Evolutionary conservation across 1,284 basidiomycete genomes (phyloP), one percentile per base, ranked within the genome.

Genomic region (Termitomyces sp.): DNA sequence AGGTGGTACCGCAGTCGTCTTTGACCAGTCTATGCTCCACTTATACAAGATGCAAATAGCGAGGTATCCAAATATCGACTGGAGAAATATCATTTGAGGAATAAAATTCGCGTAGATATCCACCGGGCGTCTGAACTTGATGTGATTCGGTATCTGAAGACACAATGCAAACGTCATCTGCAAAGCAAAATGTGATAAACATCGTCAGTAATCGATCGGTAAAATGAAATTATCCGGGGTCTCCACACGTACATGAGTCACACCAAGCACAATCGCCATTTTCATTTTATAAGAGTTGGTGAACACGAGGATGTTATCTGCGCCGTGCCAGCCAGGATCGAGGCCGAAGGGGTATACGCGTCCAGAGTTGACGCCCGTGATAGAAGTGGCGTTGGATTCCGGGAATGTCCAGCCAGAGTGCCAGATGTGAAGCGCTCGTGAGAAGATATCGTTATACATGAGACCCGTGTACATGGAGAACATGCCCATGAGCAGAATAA

Each of bases 281-380:
- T 99, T 99, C 97, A 99, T 99, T 86, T 99, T 99, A 80, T 97
- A 95, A 54, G 95, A 98, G 73, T 99, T 99, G 60, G 90, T 92
- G 71, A 99, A 99, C 54, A 98, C 87, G 56, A 99, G 80, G 1
- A 79, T 79, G 68, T 99, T 99, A 63, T 94, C 92, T 8, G 95
- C 81, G 34, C 88, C 94, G 69, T 98, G 94, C 97, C 97, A 99
- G 53, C 77, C 86, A 44, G 96, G 94, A 70, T 99, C 97, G 62
- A 99, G 72, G 63, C 97, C 97, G 64, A 99, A 94, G 1, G 90
- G 84, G 75, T 99, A 99, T 34, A 84, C 78, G 62, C 80, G 75
- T 3, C 88, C 88, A 55, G 80, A 91, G 21, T 78, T 64, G 5
- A 76, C 65, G 12, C 81, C 92, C 12, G 68, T 66, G 50, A 84